Evolutionary conservation across 441 rosid species (phyloP).

Genomic region (Kokia cookei): DNA sequence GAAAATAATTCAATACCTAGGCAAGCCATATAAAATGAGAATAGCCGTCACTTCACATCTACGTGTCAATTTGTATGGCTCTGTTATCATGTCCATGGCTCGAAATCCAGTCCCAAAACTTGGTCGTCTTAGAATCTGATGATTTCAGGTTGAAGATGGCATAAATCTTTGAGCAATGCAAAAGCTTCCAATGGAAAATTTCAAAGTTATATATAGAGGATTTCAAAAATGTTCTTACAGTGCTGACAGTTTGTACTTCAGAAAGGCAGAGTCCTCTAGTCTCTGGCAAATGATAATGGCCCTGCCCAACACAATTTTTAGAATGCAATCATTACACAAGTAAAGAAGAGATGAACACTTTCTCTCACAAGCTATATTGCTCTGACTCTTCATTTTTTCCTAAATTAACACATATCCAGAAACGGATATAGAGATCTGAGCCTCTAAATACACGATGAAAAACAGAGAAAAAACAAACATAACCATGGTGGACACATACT

Average conservation of each 20-base stretch:
- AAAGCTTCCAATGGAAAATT: not conserved
- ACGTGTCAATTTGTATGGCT: slow-evolving; percentile 53
- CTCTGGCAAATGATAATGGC: slow-evolving; percentile 84
- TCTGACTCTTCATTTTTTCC: not conserved
- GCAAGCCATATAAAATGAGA: slow-evolving; percentile 72
- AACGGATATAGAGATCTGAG: no score
- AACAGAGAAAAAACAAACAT: no score
- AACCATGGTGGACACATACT: not conserved
- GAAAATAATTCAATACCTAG: slow-evolving; percentile 37
- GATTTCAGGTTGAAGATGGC: slow-evolving; percentile 7
- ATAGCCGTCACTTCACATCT: slow-evolving; percentile 75
- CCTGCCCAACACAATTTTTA: slow-evolving; percentile 26
- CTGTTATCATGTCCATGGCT: slow-evolving; percentile 44
- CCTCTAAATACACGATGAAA: no score
- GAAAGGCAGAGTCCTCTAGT: slow-evolving; percentile 83
- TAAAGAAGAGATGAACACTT: not conserved
- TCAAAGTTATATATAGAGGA: not conserved
- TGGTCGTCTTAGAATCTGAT: slow-evolving; percentile 42
- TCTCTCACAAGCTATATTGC: not conserved
- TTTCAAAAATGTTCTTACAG: slow-evolving; percentile 33
- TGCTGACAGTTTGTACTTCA: slow-evolving; percentile 65
- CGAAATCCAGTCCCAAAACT: slow-evolving; percentile 39
- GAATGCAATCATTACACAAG: not conserved
- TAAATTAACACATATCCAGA: not conserved
- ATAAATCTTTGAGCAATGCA: slow-evolving; percentile 10